Percentiles rank a stretch among this genome's conserved stretches.
Conservation (phyloP, 345 rosid species). For the Hibiscus mutabilis region DNA sequence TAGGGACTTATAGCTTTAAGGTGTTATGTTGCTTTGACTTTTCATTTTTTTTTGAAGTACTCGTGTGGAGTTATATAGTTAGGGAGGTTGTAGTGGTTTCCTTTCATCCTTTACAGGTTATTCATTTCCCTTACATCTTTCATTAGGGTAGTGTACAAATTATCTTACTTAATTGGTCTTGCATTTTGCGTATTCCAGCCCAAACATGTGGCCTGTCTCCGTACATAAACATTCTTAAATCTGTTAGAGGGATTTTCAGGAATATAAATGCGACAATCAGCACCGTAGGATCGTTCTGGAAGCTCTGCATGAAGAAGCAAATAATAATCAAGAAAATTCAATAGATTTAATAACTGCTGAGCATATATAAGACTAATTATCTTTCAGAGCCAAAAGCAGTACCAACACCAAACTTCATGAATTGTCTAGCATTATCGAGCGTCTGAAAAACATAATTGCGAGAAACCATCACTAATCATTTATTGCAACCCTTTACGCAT, state of each 20-base stretch:
- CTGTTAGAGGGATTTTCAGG: conserved; percentile 86
- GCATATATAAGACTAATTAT: background rate
- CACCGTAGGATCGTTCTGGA: conserved; percentile 97
- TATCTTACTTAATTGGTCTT: conserved; percentile 1
- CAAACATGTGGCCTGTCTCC: conserved; percentile 22
- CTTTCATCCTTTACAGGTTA: conserved; percentile 8
- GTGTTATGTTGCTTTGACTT: background rate
- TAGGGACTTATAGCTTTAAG: conserved; percentile 22
- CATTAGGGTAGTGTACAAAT: background rate
- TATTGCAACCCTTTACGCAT: background rate
- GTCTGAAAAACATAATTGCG: conserved; percentile 38
- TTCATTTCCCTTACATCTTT: background rate
- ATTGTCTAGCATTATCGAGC: conserved; percentile 91
- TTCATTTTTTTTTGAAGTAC: background rate
- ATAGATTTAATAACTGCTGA: background rate
- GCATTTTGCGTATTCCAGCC: background rate
- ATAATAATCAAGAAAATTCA: background rate
- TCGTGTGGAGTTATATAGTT: background rate
- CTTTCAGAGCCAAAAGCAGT: conserved; percentile 23
- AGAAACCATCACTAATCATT: conserved; percentile 22
- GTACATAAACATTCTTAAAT: conserved; percentile 99
- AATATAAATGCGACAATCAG: conserved; percentile 83
- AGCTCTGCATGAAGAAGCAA: conserved; percentile 53
- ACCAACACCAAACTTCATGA: conserved; percentile 98
- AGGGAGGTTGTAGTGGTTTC: conserved; percentile 13